Base-by-base conservation (phyloP, 2,329 filamentous ascomycete species). In the Alternaria sp. region DNA sequence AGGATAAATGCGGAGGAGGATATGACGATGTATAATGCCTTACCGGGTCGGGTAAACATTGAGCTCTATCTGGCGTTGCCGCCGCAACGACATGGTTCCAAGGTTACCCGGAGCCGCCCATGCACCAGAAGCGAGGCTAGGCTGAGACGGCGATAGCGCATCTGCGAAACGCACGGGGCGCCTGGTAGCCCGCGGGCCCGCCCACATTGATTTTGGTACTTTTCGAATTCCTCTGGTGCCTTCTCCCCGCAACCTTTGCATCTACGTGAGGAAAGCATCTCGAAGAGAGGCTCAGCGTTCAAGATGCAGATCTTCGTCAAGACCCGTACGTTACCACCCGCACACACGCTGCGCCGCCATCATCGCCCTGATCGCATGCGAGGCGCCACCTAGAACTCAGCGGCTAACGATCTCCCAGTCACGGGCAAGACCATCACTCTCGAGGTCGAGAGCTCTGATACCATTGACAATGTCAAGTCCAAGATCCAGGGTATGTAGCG, bases 361-460 rank as follows among this genome's bases (percentile, higher is more conserved):
- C 7, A 12, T 44, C 32, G 21, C 51, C n/a, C 3, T 21, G 10
- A 44, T 44, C 36, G 30, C 36, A 40, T 47, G 15, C 23, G 17
- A 5, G 5, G 19, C 15, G 17, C 21, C 36, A 36, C 36, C 10
- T 23, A 51, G 13, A 13, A 11, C 53, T 45, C 43, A 30, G 51
- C 47, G 65, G 51, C 73, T 74, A 59, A 74, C 63, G 47, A 19
- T 28, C 21, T 59, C 53, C 87, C 86, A 84, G 78, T 98, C 80
- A 98, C 96, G 92, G 96, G 96, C 83, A 98, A 98, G 92, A 98
- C 96, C 83, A 98, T 98, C 91, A 98, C 96, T 91, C 94, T 99
- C 80, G 96, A 99, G 93, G 96, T 98, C 87, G 96, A 98, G 91
- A 97, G 93, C 80, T 95, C 91, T 82, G 96, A 99, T 87, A 98